phyloP scores from a whole-genome alignment of 495 filamentous ascomycete genomes.

The Talaromyces proteolyticus region DNA sequence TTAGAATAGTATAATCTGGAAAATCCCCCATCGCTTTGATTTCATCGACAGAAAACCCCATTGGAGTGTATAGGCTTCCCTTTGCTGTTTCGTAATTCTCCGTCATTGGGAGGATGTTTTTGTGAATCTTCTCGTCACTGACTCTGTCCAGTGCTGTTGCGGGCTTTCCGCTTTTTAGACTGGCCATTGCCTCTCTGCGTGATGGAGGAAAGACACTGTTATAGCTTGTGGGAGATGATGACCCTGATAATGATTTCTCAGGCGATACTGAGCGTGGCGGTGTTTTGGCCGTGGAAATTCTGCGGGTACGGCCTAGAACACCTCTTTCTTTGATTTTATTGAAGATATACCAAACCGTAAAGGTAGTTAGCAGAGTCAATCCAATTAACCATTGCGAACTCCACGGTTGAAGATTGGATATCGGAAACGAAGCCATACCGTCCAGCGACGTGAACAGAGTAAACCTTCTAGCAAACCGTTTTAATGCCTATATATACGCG shows the following conservation, averaged over 20 bases:
- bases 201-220: conserved; percentile 50
- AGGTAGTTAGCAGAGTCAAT: neutral
- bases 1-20: conserved; percentile 73
- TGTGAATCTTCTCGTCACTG: conserved; percentile 23
- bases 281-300: conserved; percentile 37
- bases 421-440: neutral
- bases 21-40: conserved; percentile 73
- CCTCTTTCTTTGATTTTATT: neutral
- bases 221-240: conserved; percentile 27
- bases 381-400: conserved; percentile 1
- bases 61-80: conserved; percentile 45
- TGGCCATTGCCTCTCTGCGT: conserved; percentile 43
- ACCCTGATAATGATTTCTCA: conserved; percentile 25
- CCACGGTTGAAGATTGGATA: neutral
- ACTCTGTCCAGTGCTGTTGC: conserved; percentile 18
- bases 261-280: conserved; percentile 55
- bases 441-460: neutral
- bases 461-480: too few species aligned
- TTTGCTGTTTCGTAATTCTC: conserved; percentile 32
- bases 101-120: conserved; percentile 36
- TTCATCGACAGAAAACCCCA: conserved; percentile 61
- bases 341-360: neutral
- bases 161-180: conserved; percentile 12
- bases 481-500: neutral
- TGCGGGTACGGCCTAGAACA: conserved; percentile 19